These are phyloP conservation scores for Metarhizium anisopliae DNA, from an alignment of 2,329 filamentous ascomycete species.

Conservation along the genomic window DNA sequence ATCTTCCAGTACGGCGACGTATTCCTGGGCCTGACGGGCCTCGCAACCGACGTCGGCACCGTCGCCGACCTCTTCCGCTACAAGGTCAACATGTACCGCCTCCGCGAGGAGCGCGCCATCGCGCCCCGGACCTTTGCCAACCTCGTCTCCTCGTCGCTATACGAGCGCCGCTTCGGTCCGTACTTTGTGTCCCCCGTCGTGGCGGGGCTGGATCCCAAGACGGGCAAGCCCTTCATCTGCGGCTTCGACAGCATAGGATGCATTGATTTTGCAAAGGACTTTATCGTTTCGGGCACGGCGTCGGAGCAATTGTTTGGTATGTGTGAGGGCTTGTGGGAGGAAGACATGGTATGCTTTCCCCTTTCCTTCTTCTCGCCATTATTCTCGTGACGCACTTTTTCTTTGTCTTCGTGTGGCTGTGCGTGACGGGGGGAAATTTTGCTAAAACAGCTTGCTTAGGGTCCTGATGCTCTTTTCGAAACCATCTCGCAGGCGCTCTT, in stretches of 20 bases:
- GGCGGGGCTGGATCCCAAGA: slow-evolving; percentile 90
- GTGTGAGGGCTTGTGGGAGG: slow-evolving; percentile 96
- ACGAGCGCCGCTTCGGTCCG: slow-evolving; percentile 92
- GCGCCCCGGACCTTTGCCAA: slow-evolving; percentile 93
- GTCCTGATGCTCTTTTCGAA: slow-evolving; percentile 92
- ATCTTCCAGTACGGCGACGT: slow-evolving; percentile 96
- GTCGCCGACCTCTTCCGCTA: slow-evolving; percentile 97
- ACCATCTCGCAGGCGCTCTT: slow-evolving; percentile 93
- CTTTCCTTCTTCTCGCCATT: not conserved
- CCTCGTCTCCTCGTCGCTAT: slow-evolving; percentile 81
- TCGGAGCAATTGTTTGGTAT: slow-evolving; percentile 98
- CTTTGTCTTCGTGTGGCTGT: too few relatives aligned
- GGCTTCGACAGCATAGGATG: slow-evolving; percentile 98
- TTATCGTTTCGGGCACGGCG: slow-evolving; percentile 94
- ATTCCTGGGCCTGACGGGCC: slow-evolving; percentile 90
- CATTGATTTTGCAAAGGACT: slow-evolving; percentile 99
- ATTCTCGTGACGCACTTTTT: too few relatives aligned
- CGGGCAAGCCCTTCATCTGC: slow-evolving; percentile 93
- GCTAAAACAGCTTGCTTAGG: slow-evolving; percentile 36
- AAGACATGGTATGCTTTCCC: slow-evolving; percentile 68
- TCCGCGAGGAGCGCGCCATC: slow-evolving; percentile 96
- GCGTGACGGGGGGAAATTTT: not conserved
- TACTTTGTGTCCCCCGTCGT: slow-evolving; percentile 95
- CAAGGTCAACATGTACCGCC: slow-evolving; percentile 99
- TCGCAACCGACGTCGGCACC: slow-evolving; percentile 91